phyloP scores from a whole-genome alignment of 2,329 filamentous ascomycete species.

The Pleomassaria siparia region DNA sequence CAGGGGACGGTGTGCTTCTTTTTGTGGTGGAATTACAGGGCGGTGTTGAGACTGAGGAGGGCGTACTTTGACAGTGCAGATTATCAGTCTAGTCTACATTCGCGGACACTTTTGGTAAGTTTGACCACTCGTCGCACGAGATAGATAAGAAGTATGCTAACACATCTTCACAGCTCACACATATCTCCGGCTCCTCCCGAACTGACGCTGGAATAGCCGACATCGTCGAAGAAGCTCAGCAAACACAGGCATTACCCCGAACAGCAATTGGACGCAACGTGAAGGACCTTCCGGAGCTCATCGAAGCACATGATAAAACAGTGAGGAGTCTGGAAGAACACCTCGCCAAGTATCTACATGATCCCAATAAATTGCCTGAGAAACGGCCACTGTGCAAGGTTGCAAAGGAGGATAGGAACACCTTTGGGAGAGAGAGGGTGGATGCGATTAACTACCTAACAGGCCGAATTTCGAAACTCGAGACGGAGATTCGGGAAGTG shows the following conservation, averaged over 20 bases:
- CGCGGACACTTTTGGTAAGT: constrained; percentile 59
- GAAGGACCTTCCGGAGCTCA: constrained; percentile 81
- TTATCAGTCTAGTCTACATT: constrained; percentile 84
- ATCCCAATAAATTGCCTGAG: constrained; percentile 75
- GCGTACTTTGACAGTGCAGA: constrained; percentile 82
- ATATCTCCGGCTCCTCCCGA: constrained; percentile 73
- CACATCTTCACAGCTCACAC: constrained; percentile 64
- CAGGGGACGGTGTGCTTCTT: constrained; percentile 74
- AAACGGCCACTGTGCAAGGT: constrained; percentile 76
- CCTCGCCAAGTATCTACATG: constrained; percentile 79
- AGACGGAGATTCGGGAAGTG: constrained; percentile 81
- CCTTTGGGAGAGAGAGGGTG: constrained; percentile 69
- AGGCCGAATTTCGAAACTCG: constrained; percentile 76
- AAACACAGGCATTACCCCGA: constrained; percentile 72
- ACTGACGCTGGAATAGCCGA: constrained; percentile 87
- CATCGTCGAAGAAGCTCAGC: constrained; percentile 76
- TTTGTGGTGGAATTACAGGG: constrained; percentile 86
- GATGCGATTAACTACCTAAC: constrained; percentile 95
- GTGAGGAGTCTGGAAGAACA: constrained; percentile 81
- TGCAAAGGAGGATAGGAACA: constrained; percentile 71
- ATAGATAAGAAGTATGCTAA: constrained; percentile 2
- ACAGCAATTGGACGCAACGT: constrained; percentile 87
- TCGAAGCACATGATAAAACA: constrained; percentile 76
- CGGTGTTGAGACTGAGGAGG: constrained; percentile 68
- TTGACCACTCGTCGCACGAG: too few relatives aligned